Conservation (phyloP, 1,284 basidiomycete species). For the Moniliophthora roreri region DNA sequence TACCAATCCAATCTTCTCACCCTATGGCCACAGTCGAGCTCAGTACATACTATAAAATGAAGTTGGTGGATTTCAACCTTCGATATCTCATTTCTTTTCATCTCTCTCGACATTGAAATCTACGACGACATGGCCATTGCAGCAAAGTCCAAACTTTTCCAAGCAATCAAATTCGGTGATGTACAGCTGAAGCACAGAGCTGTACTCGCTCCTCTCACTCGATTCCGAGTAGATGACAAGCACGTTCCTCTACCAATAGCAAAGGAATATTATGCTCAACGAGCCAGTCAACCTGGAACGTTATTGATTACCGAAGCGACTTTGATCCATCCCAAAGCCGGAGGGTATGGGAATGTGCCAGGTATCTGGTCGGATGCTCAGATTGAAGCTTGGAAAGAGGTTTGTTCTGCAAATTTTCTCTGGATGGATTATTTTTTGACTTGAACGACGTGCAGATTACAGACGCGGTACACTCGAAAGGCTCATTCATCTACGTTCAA, state of each 20-base stretch:
- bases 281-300: slow-evolving; percentile 31
- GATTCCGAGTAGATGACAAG: slow-evolving; percentile 19
- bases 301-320: slow-evolving; percentile 39
- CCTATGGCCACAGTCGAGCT: no score
- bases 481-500: slow-evolving; percentile 42
- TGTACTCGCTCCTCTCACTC: slow-evolving; percentile 27
- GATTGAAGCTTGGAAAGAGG: slow-evolving; percentile 38
- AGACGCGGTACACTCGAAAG: slow-evolving; percentile 37
- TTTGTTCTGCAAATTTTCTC: slow-evolving; percentile 14
- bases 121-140: no score
- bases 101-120: no score
- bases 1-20: no score
- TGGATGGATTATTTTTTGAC: neutral
- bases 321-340: slow-evolving; percentile 28
- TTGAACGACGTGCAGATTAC: slow-evolving; percentile 25
- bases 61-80: no score
- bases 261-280: slow-evolving; percentile 35
- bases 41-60: no score
- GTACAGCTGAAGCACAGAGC: slow-evolving; percentile 25
- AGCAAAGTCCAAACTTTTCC: slow-evolving; percentile 22
- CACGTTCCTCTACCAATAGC: slow-evolving; percentile 28
- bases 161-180: slow-evolving; percentile 23
- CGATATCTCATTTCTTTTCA: no score
- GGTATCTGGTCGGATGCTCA: slow-evolving; percentile 37
- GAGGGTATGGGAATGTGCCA: slow-evolving; percentile 28